These are phyloP conservation scores for Chaetothyriales sp. DNA, from an alignment of 2,329 filamentous ascomycete genomes.

Conservation along the genomic window DNA sequence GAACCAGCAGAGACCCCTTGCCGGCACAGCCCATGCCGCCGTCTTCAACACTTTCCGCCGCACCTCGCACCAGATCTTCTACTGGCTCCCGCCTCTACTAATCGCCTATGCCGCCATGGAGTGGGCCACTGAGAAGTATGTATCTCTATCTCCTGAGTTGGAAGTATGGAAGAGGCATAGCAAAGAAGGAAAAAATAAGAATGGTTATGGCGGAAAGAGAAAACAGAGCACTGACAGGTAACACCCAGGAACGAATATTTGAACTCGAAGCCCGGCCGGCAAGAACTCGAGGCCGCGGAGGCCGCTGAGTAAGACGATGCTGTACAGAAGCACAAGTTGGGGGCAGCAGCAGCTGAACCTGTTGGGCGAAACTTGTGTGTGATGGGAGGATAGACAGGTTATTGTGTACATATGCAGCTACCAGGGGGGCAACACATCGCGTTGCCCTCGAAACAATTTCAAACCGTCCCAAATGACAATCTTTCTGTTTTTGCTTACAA, in stretches of 20 bases:
- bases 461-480: background rate
- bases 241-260: constrained; percentile 33
- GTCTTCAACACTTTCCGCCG: constrained; percentile 94
- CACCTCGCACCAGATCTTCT: constrained; percentile 72
- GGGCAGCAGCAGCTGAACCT: background rate
- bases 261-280: constrained; percentile 34
- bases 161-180: constrained; percentile 5
- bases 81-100: constrained; percentile 66
- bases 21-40: constrained; percentile 61
- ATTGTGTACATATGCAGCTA: background rate
- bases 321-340: background rate
- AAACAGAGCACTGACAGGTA: background rate
- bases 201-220: background rate
- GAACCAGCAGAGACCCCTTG: constrained; percentile 81
- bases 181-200: constrained; percentile 1
- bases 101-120: constrained; percentile 67
- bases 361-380: background rate
- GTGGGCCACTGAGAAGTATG: constrained; percentile 84
- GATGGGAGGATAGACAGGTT: background rate
- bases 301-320: constrained; percentile 2
- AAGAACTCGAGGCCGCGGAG: constrained; percentile 3
- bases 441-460: background rate
- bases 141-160: constrained; percentile 16
- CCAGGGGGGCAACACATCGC: background rate
- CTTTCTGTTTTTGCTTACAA: too few species aligned